Conservation (phyloP, 1,284 basidiomycete genomes). For the Termitomyces sp. region DNA sequence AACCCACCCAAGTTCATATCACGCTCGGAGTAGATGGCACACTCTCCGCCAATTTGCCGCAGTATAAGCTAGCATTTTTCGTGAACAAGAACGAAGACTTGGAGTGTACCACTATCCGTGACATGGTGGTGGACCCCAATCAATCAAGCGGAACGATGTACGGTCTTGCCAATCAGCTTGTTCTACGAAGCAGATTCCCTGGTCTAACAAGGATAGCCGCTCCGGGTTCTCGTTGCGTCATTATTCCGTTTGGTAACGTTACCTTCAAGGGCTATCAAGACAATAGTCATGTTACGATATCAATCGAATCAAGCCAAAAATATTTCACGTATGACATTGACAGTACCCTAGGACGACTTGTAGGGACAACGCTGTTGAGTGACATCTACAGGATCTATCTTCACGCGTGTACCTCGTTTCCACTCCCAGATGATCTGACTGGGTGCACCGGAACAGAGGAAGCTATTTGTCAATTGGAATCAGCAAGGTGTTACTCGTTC, state of each 20-base stretch:
- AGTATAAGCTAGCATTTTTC: slow-evolving; percentile 35
- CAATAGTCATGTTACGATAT: slow-evolving; percentile 20
- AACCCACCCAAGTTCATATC: slow-evolving; percentile 24
- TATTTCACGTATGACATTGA: slow-evolving; percentile 38
- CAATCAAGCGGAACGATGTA: slow-evolving; percentile 35
- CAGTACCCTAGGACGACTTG: slow-evolving; percentile 31
- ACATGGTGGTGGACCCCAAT: slow-evolving; percentile 28
- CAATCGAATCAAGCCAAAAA: background rate
- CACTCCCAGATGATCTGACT: slow-evolving; percentile 41
- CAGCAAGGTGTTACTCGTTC: slow-evolving; percentile 34
- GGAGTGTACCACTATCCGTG: slow-evolving; percentile 30
- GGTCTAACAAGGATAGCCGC: slow-evolving; percentile 1
- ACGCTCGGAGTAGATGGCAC: slow-evolving; percentile 3
- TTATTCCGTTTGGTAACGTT: slow-evolving; percentile 31
- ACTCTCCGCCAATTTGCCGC: slow-evolving; percentile 22
- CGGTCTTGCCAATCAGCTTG: slow-evolving; percentile 34
- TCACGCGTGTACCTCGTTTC: slow-evolving; percentile 39
- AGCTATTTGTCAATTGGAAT: slow-evolving; percentile 34
- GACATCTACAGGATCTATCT: slow-evolving; percentile 37
- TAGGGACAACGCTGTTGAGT: slow-evolving; percentile 27
- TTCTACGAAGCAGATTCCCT: slow-evolving; percentile 28
- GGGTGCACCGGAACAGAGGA: slow-evolving; percentile 40
- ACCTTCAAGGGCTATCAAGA: slow-evolving; percentile 7
- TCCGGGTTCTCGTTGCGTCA: slow-evolving; percentile 23
- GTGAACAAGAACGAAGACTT: slow-evolving; percentile 22